These are phyloP conservation scores for Ceratobasidium sp. DNA, from an alignment of 1,284 basidiomycete genomes.

Conservation along the genomic window DNA sequence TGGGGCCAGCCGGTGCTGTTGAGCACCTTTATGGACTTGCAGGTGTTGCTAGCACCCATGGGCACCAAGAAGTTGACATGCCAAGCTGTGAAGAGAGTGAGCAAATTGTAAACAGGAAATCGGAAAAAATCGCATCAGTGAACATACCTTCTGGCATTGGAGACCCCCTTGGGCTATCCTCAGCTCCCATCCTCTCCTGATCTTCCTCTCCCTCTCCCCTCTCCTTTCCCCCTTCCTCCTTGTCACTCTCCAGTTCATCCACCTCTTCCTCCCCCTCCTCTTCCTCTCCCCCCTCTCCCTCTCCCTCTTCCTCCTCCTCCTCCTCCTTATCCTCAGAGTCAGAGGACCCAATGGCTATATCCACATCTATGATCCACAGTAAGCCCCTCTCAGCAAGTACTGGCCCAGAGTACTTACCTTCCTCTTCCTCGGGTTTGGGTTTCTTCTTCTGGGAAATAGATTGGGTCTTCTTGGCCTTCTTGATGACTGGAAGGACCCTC, in stretches of 20 bases:
- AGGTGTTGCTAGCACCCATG: background rate
- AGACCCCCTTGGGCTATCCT: too few species aligned
- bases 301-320: background rate
- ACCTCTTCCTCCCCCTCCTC: background rate
- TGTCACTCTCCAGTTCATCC: background rate
- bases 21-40: background rate
- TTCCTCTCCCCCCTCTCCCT: background rate
- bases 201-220: background rate
- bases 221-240: background rate
- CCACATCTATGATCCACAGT: too few species aligned
- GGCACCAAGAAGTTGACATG: background rate
- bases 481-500: too few species aligned
- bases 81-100: background rate
- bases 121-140: background rate
- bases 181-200: background rate
- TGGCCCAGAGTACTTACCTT: too few species aligned
- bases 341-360: too few species aligned
- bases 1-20: background rate
- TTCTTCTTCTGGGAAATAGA: too few species aligned
- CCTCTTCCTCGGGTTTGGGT: too few species aligned
- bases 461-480: too few species aligned
- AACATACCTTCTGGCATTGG: too few species aligned
- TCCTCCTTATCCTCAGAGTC: background rate
- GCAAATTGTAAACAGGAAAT: background rate
- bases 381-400: too few species aligned